A percentile compares a stretch with the other conserved stretches of the same genome.
Conservation (phyloP, 257 asterid species). For the Rehmannia glutinosa region DNA sequence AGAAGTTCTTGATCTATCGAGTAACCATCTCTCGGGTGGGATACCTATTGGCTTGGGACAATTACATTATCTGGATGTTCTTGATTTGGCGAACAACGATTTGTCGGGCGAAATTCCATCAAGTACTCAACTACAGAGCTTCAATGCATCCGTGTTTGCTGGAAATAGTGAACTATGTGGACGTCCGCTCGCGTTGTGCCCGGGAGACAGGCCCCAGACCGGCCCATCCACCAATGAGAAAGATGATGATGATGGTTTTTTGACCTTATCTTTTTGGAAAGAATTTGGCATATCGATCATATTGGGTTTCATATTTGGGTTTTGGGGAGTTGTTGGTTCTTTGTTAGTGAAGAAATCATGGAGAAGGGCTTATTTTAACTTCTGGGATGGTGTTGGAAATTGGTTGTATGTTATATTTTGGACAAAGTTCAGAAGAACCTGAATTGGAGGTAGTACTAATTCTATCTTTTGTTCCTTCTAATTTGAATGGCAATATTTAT, state of each 20-base stretch:
- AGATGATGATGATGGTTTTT: neutral
- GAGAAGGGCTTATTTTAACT: slow-evolving; percentile 15
- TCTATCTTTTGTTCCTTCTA: neutral
- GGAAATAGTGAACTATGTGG: slow-evolving; percentile 28
- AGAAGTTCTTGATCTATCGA: slow-evolving; percentile 25
- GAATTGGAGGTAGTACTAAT: neutral
- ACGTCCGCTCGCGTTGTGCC: slow-evolving; percentile 4
- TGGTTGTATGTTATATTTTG: neutral
- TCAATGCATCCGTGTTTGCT: slow-evolving; percentile 10
- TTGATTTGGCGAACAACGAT: too few species aligned
- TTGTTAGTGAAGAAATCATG: slow-evolving; percentile 23
- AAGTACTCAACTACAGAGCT: slow-evolving; percentile 25
- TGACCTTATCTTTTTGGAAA: neutral
- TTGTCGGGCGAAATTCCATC: slow-evolving; percentile 15
- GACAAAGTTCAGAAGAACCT: neutral
- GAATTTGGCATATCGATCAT: slow-evolving; percentile 7
- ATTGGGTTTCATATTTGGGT: slow-evolving; percentile 23
- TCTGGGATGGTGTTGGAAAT: too few species aligned
- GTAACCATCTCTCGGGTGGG: slow-evolving; percentile 18
- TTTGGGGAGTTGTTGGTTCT: slow-evolving; percentile 27
- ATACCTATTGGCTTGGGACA: slow-evolving; percentile 17
- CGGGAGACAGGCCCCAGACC: neutral
- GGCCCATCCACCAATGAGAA: neutral
- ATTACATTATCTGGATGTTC: slow-evolving; percentile 3
- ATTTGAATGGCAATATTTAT: too few species aligned